Percentiles rank a stretch among this genome's conserved stretches.
These are phyloP conservation scores for Lyophyllum decastes DNA, from an alignment of 768 basidiomycete genomes.

Conservation along the genomic window DNA sequence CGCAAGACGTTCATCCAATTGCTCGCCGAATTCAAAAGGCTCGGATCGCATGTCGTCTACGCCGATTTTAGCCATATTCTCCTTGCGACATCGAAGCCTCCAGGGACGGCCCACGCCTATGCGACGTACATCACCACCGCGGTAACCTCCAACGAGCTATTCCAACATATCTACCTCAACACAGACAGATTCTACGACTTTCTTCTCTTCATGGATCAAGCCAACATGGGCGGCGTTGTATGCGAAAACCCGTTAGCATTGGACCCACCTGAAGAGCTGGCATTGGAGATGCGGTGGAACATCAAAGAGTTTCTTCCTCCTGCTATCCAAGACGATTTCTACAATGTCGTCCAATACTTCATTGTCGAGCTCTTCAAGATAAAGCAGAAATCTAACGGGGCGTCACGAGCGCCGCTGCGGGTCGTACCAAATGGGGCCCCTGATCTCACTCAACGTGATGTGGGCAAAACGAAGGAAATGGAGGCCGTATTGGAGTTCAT, in stretches of 20 bases:
- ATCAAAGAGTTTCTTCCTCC: slow-evolving; percentile 87
- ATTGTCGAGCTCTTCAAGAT: slow-evolving; percentile 83
- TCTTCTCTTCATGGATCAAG: slow-evolving; percentile 92
- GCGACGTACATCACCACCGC: slow-evolving; percentile 94
- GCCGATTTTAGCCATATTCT: slow-evolving; percentile 92
- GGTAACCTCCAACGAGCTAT: slow-evolving; percentile 91
- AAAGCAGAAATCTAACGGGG: slow-evolving; percentile 61
- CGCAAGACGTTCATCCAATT: slow-evolving; percentile 97
- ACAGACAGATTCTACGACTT: slow-evolving; percentile 93
- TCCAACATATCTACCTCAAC: slow-evolving; percentile 87
- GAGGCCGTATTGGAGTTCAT: slow-evolving; percentile 78
- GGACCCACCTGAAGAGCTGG: slow-evolving; percentile 67
- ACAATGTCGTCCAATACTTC: slow-evolving; percentile 72
- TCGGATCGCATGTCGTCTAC: slow-evolving; percentile 91
- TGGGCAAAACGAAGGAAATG: slow-evolving; percentile 66
- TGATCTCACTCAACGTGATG: slow-evolving; percentile 66
- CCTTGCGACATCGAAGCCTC: slow-evolving; percentile 93
- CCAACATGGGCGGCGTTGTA: slow-evolving; percentile 87
- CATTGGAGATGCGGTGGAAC: slow-evolving; percentile 90
- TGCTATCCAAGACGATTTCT: slow-evolving; percentile 78
- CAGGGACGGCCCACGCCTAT: slow-evolving; percentile 93
- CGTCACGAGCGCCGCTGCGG: slow-evolving; percentile 69
- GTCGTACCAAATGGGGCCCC: slow-evolving; percentile 63
- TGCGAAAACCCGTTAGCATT: slow-evolving; percentile 75
- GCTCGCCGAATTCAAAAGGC: slow-evolving; percentile 92